Conservation (phyloP, 225 moss, liverwort and hornwort species). For the Polytrichum commune region DNA sequence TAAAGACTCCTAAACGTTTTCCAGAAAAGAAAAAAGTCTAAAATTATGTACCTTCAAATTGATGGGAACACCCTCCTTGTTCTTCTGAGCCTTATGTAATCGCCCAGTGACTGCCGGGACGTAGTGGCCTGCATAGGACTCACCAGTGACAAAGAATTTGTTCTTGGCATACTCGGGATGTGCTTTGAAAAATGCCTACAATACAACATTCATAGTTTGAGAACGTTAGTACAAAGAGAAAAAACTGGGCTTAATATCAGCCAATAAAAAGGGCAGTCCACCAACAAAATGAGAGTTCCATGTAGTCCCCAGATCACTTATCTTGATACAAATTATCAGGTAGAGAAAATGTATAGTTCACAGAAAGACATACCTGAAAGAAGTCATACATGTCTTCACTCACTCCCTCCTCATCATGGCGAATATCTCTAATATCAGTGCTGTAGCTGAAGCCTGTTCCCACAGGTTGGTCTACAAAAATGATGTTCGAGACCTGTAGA, state of each 20-base stretch:
- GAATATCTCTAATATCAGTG: conserved; percentile 52
- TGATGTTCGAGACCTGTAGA: conserved; percentile 54
- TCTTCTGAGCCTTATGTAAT: conserved; percentile 46
- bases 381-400: conserved; percentile 72
- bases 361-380: conserved; percentile 43
- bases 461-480: conserved; percentile 66
- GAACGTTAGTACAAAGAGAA: not conserved
- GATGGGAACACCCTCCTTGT: conserved; percentile 57
- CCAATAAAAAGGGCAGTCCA: not conserved
- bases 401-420: conserved; percentile 58
- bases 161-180: conserved; percentile 65
- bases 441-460: conserved; percentile 71
- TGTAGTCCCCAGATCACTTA: not conserved
- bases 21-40: too few species aligned
- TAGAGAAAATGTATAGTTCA: not conserved
- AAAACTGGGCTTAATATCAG: not conserved
- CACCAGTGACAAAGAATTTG: conserved; percentile 54
- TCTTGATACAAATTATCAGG: too few species aligned
- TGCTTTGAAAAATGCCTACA: conserved; percentile 57
- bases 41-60: conserved; percentile 45
- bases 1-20: too few species aligned
- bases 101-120: conserved; percentile 60
- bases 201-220: not conserved
- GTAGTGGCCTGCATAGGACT: conserved; percentile 65
- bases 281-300: not conserved